Evolutionary conservation across 1,139 yeast species (phyloP), one percentile per base, ranked within the genome.

Genomic region (Trichomonascaceae sp.): DNA sequence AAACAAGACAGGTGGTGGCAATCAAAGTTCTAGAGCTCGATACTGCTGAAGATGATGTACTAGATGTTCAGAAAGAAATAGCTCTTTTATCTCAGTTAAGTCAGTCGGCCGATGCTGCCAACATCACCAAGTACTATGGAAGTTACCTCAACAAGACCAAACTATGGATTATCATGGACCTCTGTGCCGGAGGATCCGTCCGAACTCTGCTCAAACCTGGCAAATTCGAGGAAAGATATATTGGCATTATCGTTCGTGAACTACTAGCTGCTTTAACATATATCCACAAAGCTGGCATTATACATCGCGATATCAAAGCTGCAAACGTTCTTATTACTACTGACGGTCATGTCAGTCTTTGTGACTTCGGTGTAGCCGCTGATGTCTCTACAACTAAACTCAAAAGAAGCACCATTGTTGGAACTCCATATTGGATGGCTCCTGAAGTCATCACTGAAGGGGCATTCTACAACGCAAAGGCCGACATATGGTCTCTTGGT

Each of bases 381-480:
- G 95, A 89, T 67, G 75, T 91, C 43, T 82, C 95, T 1, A 79
- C 91, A n/a, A 81, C 84, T 45, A 83, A 84, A 36, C 70, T 83
- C 50, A 87, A 91, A 66, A 78, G 99, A 64, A 88, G 93, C 45
- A 93, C 99, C 0, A 90, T 93, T 82, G 98, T 96, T 0, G 99
- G 99, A 5, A 95, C 99, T 0, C 99, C 99, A 0, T 95, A 91
- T 69, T 95, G 99, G 99, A 95, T 95, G 99, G 99, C 99, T 0
- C 99, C 99, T 0, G 99, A 93, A 69, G 99, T 93, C 24, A 93
- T 93, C 47, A 81, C 91, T 66, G 98, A 93, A 68, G 99, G 99
- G 36, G 86, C 86, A 19, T 77, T 85, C 1, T 89, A 89, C 69
- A 87, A 88, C 63, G 81, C 83, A 51, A 89, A 87, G 70, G 96